phyloP scores from a whole-genome alignment of 805 yeast genomes.

The Scheffersomyces stipitis region DNA sequence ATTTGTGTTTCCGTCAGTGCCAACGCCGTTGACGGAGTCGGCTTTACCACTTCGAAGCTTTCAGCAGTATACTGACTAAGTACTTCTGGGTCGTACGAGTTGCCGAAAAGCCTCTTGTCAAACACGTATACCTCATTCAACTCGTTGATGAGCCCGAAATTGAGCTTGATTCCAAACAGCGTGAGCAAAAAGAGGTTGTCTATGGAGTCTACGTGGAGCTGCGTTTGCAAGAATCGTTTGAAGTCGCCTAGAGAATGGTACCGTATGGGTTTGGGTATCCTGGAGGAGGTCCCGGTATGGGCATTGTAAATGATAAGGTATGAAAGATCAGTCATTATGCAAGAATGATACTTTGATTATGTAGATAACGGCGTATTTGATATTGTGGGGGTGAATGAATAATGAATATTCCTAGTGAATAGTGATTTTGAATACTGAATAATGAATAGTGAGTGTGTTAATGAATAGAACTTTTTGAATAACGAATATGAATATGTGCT shows the following conservation, averaged over 20 bases:
- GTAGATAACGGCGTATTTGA: too few species aligned
- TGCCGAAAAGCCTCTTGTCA: slow-evolving; percentile 58
- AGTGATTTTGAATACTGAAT: too few species aligned
- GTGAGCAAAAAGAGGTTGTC: slow-evolving; percentile 53
- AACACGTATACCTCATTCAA: slow-evolving; percentile 57
- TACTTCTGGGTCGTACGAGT: slow-evolving; percentile 14
- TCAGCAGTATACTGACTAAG: background rate
- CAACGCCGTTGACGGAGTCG: slow-evolving; percentile 1
- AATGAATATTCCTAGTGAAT: too few species aligned
- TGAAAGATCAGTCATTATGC: slow-evolving; percentile 14
- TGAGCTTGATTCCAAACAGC: slow-evolving; percentile 64
- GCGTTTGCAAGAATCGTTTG: slow-evolving; percentile 28
- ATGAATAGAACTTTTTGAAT: too few species aligned
- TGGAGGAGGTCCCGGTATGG: slow-evolving; percentile 34
- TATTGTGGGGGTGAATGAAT: too few species aligned
- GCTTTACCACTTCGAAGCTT: slow-evolving; percentile 3
- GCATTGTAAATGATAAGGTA: slow-evolving; percentile 36
- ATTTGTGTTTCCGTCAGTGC: background rate
- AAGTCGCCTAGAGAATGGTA: slow-evolving; percentile 34
- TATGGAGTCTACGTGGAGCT: slow-evolving; percentile 22
- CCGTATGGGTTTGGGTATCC: slow-evolving; percentile 41
- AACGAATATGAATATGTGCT: too few species aligned
- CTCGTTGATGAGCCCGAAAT: slow-evolving; percentile 51
- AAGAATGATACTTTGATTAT: too few species aligned
- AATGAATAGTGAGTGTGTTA: too few species aligned